Evolutionary conservation across 2,329 filamentous ascomycete genomes (phyloP).

Genomic region (Aspergillus sojae): DNA sequence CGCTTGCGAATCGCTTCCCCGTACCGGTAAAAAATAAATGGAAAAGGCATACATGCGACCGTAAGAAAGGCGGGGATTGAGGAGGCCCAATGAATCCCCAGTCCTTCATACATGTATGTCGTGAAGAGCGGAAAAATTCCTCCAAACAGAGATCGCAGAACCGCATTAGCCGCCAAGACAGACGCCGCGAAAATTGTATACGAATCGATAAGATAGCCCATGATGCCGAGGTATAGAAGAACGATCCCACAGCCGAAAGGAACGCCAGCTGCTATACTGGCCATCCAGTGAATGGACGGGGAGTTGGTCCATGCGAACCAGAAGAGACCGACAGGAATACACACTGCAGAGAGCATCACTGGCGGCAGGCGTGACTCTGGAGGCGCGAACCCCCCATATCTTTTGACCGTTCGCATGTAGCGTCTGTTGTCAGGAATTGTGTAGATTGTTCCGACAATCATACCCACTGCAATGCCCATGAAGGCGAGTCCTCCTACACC

Average conservation of each 20-base stretch:
- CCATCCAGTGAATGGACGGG: constrained; percentile 17
- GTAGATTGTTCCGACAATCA: constrained; percentile 37
- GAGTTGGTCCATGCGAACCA: constrained; percentile 23
- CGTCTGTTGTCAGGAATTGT: constrained; percentile 35
- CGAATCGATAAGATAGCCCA: constrained; percentile 21
- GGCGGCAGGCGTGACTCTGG: constrained; percentile 19
- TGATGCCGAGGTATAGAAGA: constrained; percentile 17
- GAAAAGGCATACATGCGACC: constrained; percentile 36
- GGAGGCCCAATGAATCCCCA: constrained; percentile 48
- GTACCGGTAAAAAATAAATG: constrained; percentile 28
- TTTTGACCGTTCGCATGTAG: constrained; percentile 3
- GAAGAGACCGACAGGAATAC: constrained; percentile 20
- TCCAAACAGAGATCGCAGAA: constrained; percentile 38
- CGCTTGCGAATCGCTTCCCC: constrained; percentile 13
- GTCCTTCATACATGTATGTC: constrained; percentile 35
- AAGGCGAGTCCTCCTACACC: constrained; percentile 49
- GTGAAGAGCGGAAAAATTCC: constrained; percentile 47
- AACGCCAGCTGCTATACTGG: constrained; percentile 13
- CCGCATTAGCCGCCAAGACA: constrained; percentile 16
- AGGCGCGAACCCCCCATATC: constrained; percentile 13
- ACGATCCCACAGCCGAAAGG: constrained; percentile 23
- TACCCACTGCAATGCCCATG: constrained; percentile 44
- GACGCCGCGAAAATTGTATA: constrained; percentile 20
- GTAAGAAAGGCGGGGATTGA: constrained; percentile 28
- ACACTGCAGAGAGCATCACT: constrained; percentile 17